A percentile compares a stretch with the other conserved stretches of the same genome.
Conservation (phyloP, 371 early-diverging fungal genomes). For the Lichtheimia corymbifera region DNA sequence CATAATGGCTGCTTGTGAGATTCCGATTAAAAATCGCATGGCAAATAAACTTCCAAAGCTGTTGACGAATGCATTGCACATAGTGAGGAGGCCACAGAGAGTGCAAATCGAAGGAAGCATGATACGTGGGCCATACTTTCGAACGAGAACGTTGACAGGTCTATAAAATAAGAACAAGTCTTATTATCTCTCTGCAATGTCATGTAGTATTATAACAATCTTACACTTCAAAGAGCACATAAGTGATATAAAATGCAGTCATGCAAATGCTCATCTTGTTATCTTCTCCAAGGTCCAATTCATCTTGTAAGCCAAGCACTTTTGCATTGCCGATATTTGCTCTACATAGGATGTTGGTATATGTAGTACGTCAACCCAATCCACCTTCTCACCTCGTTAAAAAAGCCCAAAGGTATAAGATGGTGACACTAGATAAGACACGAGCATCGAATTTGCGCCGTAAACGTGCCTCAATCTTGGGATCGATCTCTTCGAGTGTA, state of each 20-base stretch:
- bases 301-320: slow-evolving; percentile 32
- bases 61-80: slow-evolving; percentile 36
- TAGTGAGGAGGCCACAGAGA: slow-evolving; percentile 54
- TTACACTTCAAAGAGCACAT: slow-evolving; percentile 39
- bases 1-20: slow-evolving; percentile 21
- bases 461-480: slow-evolving; percentile 21
- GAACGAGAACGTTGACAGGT: too few species aligned
- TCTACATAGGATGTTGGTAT: slow-evolving; percentile 8
- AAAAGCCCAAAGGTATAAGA: slow-evolving; percentile 36
- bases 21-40: slow-evolving; percentile 19
- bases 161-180: too few species aligned
- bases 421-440: slow-evolving; percentile 28
- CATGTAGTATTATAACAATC: too few species aligned
- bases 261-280: slow-evolving; percentile 22
- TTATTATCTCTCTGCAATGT: too few species aligned
- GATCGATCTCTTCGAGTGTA: slow-evolving; percentile 19
- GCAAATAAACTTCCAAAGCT: slow-evolving; percentile 22
- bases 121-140: slow-evolving; percentile 28
- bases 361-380: neutral
- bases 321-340: slow-evolving; percentile 51
- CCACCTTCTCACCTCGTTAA: slow-evolving; percentile 28
- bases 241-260: slow-evolving; percentile 24
- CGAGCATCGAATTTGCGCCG: slow-evolving; percentile 34
- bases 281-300: slow-evolving; percentile 23
- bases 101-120: slow-evolving; percentile 54